Evolutionary conservation across 306 rosid genomes (phyloP), one percentile per base, ranked within the genome.

Genomic region (Inga leiocalycina): DNA sequence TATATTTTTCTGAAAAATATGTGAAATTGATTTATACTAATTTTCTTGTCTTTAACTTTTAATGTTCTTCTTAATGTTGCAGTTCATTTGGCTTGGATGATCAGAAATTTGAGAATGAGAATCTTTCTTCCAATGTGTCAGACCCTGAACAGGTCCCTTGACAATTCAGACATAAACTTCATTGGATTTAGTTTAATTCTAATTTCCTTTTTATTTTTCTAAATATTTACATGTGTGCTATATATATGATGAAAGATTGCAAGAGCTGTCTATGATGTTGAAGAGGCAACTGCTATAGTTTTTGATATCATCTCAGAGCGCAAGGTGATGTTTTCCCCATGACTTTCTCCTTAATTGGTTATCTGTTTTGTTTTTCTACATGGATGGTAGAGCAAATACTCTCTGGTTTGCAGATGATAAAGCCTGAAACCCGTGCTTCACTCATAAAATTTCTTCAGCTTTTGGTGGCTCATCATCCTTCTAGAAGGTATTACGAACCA

Each of bases 211-310:
- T 51, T 67, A 20, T 74, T 20, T 77, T 85, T 48, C 49, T 81
- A 84, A 79, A 54, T 75, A 76, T 78, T 89, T 79, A 92, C 84
- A 17, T 79, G 15, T 75, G 75, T 81, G 76, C 19, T 82, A 81
- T 83, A 64, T 59, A 52, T 59, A 52, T 84, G 80, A 75, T 86
- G 61, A 83, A 78, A 94, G 99, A 89, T 92, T 90, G 94, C 94
- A 34, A 90, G 94, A 87, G 99, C 98, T 76, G 85, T 96, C 77
- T 96, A 92, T 84, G 99, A 96, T 80, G 94, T 96, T 56, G 99
- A 96, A 86, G 99, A 96, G 93, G 99, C 99, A 82, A 94, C 98
- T 32, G 87, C 94, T 59, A 87, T 77, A 73, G 98, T 97, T 59
- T 94, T 92, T 80, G 99, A 92, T 61, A 91, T 96, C 77, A 94